Conservation (phyloP, 768 basidiomycete genomes). For the Daedaleopsis sinensis region DNA sequence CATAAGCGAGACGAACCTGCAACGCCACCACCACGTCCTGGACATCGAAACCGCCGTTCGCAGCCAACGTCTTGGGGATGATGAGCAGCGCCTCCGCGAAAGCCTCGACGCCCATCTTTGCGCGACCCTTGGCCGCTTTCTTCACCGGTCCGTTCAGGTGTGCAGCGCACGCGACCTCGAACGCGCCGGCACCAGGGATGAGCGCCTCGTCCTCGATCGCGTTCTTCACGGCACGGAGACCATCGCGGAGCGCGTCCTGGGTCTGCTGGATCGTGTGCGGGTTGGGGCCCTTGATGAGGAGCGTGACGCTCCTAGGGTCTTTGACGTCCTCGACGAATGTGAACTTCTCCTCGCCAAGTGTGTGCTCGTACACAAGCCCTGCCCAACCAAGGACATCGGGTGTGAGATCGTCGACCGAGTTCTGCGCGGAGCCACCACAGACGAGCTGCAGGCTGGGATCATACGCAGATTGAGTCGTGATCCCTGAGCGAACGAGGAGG, state of each 20-base stretch:
- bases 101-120: conserved; percentile 96
- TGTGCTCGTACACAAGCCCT: conserved; percentile 98
- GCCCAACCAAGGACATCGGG: conserved; percentile 95
- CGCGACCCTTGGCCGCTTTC: conserved; percentile 87
- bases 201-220: conserved; percentile 88
- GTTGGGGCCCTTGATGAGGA: conserved; percentile 98
- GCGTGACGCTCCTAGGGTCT: conserved; percentile 91
- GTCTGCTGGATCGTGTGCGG: conserved; percentile 95
- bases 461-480: neutral
- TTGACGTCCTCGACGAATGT: conserved; percentile 98
- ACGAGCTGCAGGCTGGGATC: conserved; percentile 79
- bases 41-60: conserved; percentile 96
- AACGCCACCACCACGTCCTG: conserved; percentile 92
- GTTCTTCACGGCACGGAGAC: conserved; percentile 95
- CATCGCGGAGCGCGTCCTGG: conserved; percentile 97
- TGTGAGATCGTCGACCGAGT: conserved; percentile 95
- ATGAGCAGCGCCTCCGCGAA: conserved; percentile 93
- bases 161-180: conserved; percentile 90
- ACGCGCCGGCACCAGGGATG: conserved; percentile 97
- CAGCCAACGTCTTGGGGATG: conserved; percentile 95
- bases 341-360: conserved; percentile 97
- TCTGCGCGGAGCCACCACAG: conserved; percentile 94
- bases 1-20: conserved; percentile 56
- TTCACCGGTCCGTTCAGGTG: conserved; percentile 82
- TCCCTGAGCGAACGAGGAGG: conserved; percentile 6